phyloP scores from a whole-genome alignment of 306 rosid genomes.

The Elaeagnus macrophylla region DNA sequence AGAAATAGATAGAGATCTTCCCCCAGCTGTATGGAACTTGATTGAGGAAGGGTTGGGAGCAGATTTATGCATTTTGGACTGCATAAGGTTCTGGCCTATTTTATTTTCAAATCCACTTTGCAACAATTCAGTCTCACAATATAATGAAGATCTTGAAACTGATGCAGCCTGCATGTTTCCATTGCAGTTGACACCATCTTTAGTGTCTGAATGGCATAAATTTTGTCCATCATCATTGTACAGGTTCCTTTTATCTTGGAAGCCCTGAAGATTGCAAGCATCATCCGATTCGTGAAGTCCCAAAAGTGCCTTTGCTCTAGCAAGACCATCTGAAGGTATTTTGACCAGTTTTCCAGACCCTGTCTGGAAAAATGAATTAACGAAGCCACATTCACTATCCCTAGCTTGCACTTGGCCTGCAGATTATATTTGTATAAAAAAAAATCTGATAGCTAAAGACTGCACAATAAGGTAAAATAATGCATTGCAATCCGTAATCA shows the following conservation, averaged over 20 bases:
- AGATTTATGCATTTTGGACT: constrained; percentile 17
- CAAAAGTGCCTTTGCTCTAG: constrained; percentile 60
- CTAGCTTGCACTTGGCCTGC: constrained; percentile 38
- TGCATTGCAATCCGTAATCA: too few species aligned
- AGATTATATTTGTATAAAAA: constrained; percentile 1
- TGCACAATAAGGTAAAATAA: too few species aligned
- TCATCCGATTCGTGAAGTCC: constrained; percentile 33
- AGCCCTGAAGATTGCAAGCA: constrained; percentile 24
- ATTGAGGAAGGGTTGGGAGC: constrained; percentile 37
- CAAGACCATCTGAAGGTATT: constrained; percentile 52
- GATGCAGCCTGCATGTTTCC: constrained; percentile 15
- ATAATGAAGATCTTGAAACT: constrained; percentile 17
- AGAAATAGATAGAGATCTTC: constrained; percentile 76
- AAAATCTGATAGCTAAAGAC: neutral
- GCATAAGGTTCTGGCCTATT: constrained; percentile 17
- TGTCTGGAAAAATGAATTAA: constrained; percentile 66
- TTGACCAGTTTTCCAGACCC: constrained; percentile 68
- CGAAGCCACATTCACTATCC: constrained; percentile 27
- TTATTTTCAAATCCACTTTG: constrained; percentile 22
- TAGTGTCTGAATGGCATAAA: constrained; percentile 10
- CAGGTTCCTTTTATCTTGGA: constrained; percentile 13
- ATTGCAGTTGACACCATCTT: constrained; percentile 14
- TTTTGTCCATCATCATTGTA: constrained; percentile 5
- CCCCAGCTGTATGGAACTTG: constrained; percentile 77
- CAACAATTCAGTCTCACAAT: constrained; percentile 13